phyloP scores from a whole-genome alignment of 768 basidiomycete species.

The Candolleomyces aberdarensis region DNA sequence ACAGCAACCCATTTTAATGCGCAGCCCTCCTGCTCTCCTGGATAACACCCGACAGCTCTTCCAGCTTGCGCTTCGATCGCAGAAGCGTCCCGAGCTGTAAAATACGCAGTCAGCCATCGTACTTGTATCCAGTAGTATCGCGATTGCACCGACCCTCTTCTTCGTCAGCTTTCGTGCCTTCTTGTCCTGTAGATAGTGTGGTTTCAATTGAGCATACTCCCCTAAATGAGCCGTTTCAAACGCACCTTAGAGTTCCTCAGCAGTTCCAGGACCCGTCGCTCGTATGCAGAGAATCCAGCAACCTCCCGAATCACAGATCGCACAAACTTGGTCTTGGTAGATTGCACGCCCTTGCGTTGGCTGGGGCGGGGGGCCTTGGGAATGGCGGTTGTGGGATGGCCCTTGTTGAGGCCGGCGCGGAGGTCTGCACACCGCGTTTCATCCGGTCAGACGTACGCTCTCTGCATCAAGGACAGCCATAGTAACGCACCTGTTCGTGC shows the following conservation, averaged over 20 bases:
- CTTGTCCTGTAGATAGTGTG: slow-evolving; percentile 69
- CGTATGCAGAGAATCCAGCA: slow-evolving; percentile 95
- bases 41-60: slow-evolving; percentile 90
- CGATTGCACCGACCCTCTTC: slow-evolving; percentile 77
- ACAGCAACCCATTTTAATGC: slow-evolving; percentile 30
- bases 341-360: slow-evolving; percentile 90
- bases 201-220: neutral
- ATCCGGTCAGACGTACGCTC: slow-evolving; percentile 11
- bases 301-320: slow-evolving; percentile 94
- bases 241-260: slow-evolving; percentile 94
- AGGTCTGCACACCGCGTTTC: slow-evolving; percentile 51
- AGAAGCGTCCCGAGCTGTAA: slow-evolving; percentile 91
- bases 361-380: slow-evolving; percentile 72
- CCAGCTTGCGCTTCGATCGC: slow-evolving; percentile 98
- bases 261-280: slow-evolving; percentile 97
- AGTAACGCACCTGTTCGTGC: slow-evolving; percentile 65
- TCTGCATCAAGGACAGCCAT: neutral
- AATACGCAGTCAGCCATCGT: slow-evolving; percentile 9
- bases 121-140: neutral
- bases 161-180: slow-evolving; percentile 99
- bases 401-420: slow-evolving; percentile 82
- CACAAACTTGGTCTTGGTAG: slow-evolving; percentile 90
- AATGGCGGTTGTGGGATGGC: slow-evolving; percentile 85
- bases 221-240: slow-evolving; percentile 2
- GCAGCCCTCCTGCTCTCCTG: slow-evolving; percentile 84